Evolutionary conservation across 2,329 filamentous ascomycete genomes (phyloP), one percentile per base, ranked within the genome.

Genomic region (Hypoxylon sp.): DNA sequence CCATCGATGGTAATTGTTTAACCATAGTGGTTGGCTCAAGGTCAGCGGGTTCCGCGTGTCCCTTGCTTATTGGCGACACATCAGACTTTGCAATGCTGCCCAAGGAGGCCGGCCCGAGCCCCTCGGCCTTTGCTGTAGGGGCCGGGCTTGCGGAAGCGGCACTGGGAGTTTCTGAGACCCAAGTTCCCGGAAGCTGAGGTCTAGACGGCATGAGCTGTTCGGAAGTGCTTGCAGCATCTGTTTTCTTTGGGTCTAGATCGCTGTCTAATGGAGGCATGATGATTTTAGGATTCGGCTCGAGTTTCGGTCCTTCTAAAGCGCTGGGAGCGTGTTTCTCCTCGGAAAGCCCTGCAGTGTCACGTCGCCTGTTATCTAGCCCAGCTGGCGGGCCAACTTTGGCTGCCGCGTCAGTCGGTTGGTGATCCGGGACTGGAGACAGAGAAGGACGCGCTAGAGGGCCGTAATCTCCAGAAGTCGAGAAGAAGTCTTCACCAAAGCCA

Each of bases 401-500:
- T 25, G 52, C 41, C 14, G 50, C 17, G 23, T 32, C 59, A 13
- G 36, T 23, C 45, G 46, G 45, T 36, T 59, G 64, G 19, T 9
- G 13, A 11, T 65, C 65, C 23, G 49, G 5, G 17, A 60, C 21
- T 36, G 61, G 32, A 2, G 61, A 59, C 14, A 65, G 53, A 32
- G 60, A 55, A 45, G 56, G 28, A 32, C 49, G 56, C 21, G 43
- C 41, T 13, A 41, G 23, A 7, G 67, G 11, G 41, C 41, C 58
- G 10, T 77, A 73, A 11, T 68, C 68, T 5, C 73, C 60, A 14
- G 78, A 69, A 14, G 73, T 70, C 4, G 83, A 82, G 67, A 90
- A 89, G 46, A 90, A 81, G 63, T 89, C 87, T 45, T 85, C 80
- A 1, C 87, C 87, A 74, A 90, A 90, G 1, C 82, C 82, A 45